Base-by-base conservation (phyloP, 2,329 filamentous ascomycete genomes). In the Penicillium digitatum region DNA sequence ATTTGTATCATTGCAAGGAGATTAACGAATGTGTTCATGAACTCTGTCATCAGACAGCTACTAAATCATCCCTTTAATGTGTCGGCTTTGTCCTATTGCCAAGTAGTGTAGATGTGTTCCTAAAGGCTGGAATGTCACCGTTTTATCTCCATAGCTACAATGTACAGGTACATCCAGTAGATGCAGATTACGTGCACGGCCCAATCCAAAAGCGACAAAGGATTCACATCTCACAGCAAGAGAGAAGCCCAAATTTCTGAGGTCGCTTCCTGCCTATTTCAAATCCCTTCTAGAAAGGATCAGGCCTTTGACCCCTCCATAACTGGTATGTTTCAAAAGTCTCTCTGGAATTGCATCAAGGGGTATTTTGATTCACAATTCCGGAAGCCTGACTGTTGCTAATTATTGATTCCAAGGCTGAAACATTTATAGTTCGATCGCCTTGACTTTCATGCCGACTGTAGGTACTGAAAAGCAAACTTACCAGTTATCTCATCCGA, bases 291-390 rank as follows among this genome's bases (percentile, higher is more conserved):
- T 22, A 11, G 18, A n/a, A 37, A 29, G 31, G 22, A 27, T 18
- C 8, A 39, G 20, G 1, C 14, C 29, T 38, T 27, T 12, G 18
- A 48, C 35, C 39, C 46, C 48, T 53, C 54, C 37, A 45, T 56
- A 18, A 51, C 51, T 64, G 65, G 64, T 61, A 67, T 66, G 65
- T 64, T 66, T 66, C 54, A 56, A 48, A 38, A 18, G 26, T 20
- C 37, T 47, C 52, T 50, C 43, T 62, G 52, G 54, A 61, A 62
- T 66, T 55, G 55, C 53, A 69, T 65, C 66, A 67, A 69, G 66
- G 68, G 66, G 57, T 66, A 54, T 64, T 62, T 62, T 60, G 59
- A 40, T 40, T 48, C 40, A 49, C 57, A 50, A 45, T 56, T 56
- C 57, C 45, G 32, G 48, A 37, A 11, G 46, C 40, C 32, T 40